Evolutionary conservation across 2,329 filamentous ascomycete genomes (phyloP).

Genomic region (Leptoxyphium fumago): DNA sequence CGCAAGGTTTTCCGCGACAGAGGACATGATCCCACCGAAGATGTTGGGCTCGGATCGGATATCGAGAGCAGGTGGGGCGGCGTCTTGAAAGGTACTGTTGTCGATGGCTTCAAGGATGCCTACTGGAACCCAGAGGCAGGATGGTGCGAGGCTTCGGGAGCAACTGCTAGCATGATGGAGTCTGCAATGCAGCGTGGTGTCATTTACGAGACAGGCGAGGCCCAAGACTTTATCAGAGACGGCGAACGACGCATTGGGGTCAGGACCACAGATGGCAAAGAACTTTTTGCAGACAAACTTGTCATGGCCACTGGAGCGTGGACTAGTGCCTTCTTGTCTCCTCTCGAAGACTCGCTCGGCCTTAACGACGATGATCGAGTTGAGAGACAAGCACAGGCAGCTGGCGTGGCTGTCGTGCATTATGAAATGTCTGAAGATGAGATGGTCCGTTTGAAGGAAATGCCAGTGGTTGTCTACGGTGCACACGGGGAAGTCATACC

Average conservation of each 20-base stretch:
- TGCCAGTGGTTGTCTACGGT: conserved; percentile 41
- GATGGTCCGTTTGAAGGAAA: conserved; percentile 29
- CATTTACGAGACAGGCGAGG: conserved; percentile 29
- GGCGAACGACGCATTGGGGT: conserved; percentile 29
- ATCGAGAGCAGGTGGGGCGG: conserved; percentile 27
- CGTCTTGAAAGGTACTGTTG: conserved; percentile 24
- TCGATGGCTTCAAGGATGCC: conserved; percentile 24
- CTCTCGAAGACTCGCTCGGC: conserved; percentile 29
- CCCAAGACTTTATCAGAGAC: conserved; percentile 29
- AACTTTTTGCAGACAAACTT: conserved; percentile 37
- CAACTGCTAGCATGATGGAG: conserved; percentile 30
- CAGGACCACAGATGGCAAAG: conserved; percentile 30
- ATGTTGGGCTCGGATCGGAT: conserved; percentile 28
- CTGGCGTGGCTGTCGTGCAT: conserved; percentile 45
- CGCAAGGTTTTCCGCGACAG: conserved; percentile 38
- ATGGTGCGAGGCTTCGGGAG: conserved; percentile 37
- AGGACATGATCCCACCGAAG: conserved; percentile 24
- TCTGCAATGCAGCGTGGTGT: conserved; percentile 32
- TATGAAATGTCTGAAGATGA: conserved; percentile 38
- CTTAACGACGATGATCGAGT: conserved; percentile 32
- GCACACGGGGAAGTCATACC: conserved; percentile 34
- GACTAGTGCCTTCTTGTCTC: conserved; percentile 39
- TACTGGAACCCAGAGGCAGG: conserved; percentile 39
- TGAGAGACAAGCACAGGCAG: conserved; percentile 40
- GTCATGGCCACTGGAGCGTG: conserved; percentile 43